phyloP scores from a whole-genome alignment of 2,329 filamentous ascomycete genomes.

The Pleoardoris graminearum region DNA sequence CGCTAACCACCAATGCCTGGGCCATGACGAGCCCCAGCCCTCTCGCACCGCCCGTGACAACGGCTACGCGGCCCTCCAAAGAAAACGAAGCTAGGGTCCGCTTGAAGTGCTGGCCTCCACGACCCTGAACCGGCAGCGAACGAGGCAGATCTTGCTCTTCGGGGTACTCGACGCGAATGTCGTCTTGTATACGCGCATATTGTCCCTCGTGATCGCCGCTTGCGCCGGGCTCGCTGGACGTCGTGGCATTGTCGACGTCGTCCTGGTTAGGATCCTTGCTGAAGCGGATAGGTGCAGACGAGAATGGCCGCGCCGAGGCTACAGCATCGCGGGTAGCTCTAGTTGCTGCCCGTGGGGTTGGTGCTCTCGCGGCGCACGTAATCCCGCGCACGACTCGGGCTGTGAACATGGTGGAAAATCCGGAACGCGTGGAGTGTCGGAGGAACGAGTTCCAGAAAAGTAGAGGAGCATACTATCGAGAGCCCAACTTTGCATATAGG shows the following conservation, averaged over 20 bases:
- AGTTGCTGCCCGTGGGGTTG: conserved; percentile 32
- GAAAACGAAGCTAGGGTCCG: conserved; percentile 85
- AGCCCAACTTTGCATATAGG: conserved; percentile 1
- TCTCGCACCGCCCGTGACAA: conserved; percentile 89
- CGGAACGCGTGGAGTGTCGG: conserved; percentile 1
- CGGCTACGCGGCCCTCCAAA: conserved; percentile 77
- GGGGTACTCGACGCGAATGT: conserved; percentile 77
- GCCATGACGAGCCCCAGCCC: conserved; percentile 91
- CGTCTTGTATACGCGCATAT: conserved; percentile 79
- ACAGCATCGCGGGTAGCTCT: conserved; percentile 22
- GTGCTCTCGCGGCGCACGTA: conserved; percentile 30
- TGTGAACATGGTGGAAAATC: conserved; percentile 36
- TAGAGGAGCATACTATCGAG: conserved; percentile 4
- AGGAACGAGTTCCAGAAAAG: background rate
- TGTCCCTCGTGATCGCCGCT: conserved; percentile 62
- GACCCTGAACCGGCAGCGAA: conserved; percentile 70
- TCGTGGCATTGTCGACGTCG: conserved; percentile 40
- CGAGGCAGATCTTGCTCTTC: conserved; percentile 72
- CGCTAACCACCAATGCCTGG: conserved; percentile 85
- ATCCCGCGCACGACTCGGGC: conserved; percentile 37
- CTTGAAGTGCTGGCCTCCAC: conserved; percentile 80
- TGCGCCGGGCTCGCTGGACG: conserved; percentile 44
- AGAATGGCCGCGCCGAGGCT: conserved; percentile 32
- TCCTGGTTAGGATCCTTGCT: conserved; percentile 31
- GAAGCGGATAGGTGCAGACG: conserved; percentile 30